Evolutionary conservation across 768 basidiomycete genomes (phyloP), one percentile per base, ranked within the genome.

Genomic region (Panus rudis): DNA sequence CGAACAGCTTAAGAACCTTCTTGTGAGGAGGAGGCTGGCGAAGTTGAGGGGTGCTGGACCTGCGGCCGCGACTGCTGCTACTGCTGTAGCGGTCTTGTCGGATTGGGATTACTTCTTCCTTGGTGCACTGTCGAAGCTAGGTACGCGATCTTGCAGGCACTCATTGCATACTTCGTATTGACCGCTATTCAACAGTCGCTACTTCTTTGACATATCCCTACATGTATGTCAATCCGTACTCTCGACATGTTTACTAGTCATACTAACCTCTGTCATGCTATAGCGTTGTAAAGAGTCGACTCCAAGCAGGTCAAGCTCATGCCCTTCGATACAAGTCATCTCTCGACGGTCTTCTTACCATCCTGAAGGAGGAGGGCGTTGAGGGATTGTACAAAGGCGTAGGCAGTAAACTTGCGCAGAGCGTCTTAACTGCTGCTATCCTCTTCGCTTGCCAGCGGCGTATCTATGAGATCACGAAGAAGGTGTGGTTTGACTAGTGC

Each of bases 41-140:
- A 75, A 66, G 52, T 59, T 79, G 52, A 69, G 73, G 39, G 71
- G 68, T 25, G 63, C 70, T 39, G 75, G 70, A 37, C 64, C 60
- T 34, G 62, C 65, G 44, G 58, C 63, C 28, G 67, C 65, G 31
- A 71, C 54, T 21, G 33, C 33, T 8, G n/a, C 33, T 17, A 51
- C 53, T 41, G 52, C 66, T 26, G 68, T 68, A 39, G 75, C 72
- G 33, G 63, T 70, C 19, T 67, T 98, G 27, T 73, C 78, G 7
- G 92, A 96, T 55, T 75, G 79, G 72, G 94, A 99, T 59, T 86
- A 91, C 63, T 97, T 99, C 71, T 54, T 92, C 47, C 76, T 98
- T n/a, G 94, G 94, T 2, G 96, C 96, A 1, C 59, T 94, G 30
- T 89, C 91, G 10, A 98, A 99, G 62, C 76, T 97, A 6, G 75